phyloP scores from a whole-genome alignment of 495 filamentous ascomycete species.

The Talaromyces adpressus region DNA sequence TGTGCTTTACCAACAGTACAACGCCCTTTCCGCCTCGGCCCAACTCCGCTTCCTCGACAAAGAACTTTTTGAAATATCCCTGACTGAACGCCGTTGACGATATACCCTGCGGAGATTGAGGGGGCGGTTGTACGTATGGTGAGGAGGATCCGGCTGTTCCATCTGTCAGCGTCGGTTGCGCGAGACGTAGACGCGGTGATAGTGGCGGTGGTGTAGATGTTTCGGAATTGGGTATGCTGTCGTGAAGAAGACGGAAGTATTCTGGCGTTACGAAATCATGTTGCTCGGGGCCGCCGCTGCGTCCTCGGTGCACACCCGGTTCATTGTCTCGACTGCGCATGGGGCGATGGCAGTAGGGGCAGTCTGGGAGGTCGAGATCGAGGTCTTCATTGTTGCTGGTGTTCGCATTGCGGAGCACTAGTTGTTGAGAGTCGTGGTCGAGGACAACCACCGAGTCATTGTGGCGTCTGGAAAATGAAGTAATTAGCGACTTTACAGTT shows the following conservation, averaged over 20 bases:
- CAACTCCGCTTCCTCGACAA: conserved; percentile 76
- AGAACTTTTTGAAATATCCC: conserved; percentile 86
- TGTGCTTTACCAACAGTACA: conserved; percentile 82
- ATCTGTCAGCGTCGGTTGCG: conserved; percentile 37
- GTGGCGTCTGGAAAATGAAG: conserved; percentile 57
- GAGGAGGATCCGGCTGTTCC: conserved; percentile 22
- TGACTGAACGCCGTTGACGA: conserved; percentile 79
- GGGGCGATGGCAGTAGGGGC: conserved; percentile 83
- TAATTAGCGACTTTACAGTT: not conserved
- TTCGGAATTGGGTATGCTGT: conserved; percentile 45
- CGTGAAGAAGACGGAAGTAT: conserved; percentile 89
- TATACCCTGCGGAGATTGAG: conserved; percentile 59
- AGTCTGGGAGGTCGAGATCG: conserved; percentile 53
- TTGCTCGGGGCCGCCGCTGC: conserved; percentile 24
- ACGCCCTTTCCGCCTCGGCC: conserved; percentile 92
- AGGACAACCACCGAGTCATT: conserved; percentile 87
- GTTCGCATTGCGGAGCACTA: conserved; percentile 65
- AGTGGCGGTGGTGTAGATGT: conserved; percentile 33
- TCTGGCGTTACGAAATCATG: conserved; percentile 77
- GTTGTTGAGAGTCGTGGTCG: conserved; percentile 75
- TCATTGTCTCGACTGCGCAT: conserved; percentile 44
- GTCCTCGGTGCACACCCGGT: conserved; percentile 26
- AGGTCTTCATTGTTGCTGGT: conserved; percentile 23
- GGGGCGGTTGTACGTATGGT: conserved; percentile 41
- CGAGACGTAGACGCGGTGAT: conserved; percentile 46